Evolutionary conservation across 805 yeast genomes (phyloP).

Genomic region (Candida incommunis): DNA sequence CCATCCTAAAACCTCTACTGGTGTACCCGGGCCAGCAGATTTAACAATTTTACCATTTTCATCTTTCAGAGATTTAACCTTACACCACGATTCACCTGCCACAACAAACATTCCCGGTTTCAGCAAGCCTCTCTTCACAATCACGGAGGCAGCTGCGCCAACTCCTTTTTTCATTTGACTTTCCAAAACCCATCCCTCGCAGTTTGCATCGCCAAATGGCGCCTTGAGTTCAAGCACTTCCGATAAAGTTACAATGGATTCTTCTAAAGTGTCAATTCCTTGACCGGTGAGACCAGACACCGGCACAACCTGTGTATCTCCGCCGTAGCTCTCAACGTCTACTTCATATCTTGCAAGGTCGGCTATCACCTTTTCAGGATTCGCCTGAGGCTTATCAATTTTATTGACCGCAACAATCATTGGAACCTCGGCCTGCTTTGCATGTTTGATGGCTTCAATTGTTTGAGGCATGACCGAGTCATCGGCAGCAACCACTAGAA

Average conservation of each 20-base stretch:
- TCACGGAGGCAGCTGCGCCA: constrained; percentile 76
- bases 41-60: constrained; percentile 53
- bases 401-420: constrained; percentile 87
- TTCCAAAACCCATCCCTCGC: constrained; percentile 86
- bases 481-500: constrained; percentile 91
- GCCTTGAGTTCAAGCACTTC: constrained; percentile 73
- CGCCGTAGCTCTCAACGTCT: constrained; percentile 86
- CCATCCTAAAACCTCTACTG: constrained; percentile 92
- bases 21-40: constrained; percentile 71
- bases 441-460: constrained; percentile 86
- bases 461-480: constrained; percentile 98
- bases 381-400: constrained; percentile 68
- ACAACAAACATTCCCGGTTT: constrained; percentile 60
- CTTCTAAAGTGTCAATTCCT: constrained; percentile 83
- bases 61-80: constrained; percentile 63
- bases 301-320: constrained; percentile 79
- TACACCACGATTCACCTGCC: constrained; percentile 79
- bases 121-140: constrained; percentile 67
- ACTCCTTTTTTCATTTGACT: constrained; percentile 68
- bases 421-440: constrained; percentile 67
- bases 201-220: constrained; percentile 26
- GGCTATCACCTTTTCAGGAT: constrained; percentile 59
- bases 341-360: constrained; percentile 69
- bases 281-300: constrained; percentile 84
- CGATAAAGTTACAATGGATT: constrained; percentile 70